phyloP scores from a whole-genome alignment of 2,329 filamentous ascomycete species.

The Exophiala alcalophila region DNA sequence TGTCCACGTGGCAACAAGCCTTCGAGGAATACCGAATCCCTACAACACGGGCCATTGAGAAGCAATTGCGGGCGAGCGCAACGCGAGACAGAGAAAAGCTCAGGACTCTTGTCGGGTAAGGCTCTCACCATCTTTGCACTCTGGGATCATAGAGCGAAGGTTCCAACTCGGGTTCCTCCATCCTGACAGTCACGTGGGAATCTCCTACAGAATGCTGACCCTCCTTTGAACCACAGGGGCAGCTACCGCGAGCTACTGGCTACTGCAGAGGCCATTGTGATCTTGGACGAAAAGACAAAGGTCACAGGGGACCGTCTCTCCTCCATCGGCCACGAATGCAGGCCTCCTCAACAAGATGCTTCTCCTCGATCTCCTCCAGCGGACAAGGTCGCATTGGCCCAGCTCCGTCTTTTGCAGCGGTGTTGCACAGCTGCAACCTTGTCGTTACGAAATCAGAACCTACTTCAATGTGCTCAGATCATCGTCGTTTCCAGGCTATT shows the following conservation, averaged over 20 bases:
- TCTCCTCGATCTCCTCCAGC: conserved; percentile 4
- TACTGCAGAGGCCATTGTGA: conserved; percentile 89
- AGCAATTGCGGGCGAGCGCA: conserved; percentile 61
- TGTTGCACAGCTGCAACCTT: conserved; percentile 54
- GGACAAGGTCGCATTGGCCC: conserved; percentile 38
- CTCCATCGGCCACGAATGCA: conserved; percentile 73
- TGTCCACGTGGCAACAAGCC: conserved; percentile 60
- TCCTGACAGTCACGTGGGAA: not conserved
- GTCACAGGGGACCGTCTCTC: conserved; percentile 68
- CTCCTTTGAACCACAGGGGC: conserved; percentile 42
- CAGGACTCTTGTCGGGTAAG: conserved; percentile 63
- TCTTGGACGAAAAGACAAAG: conserved; percentile 78
- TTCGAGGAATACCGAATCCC: conserved; percentile 62
- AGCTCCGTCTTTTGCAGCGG: conserved; percentile 57
- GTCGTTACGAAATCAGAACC: conserved; percentile 49
- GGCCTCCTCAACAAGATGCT: conserved; percentile 45
- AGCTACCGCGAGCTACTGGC: conserved; percentile 85
- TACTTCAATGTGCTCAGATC: conserved; percentile 58
- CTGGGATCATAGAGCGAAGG: not conserved
- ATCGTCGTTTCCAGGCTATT: conserved; percentile 73
- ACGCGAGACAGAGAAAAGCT: conserved; percentile 64
- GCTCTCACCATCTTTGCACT: conserved; percentile 1
- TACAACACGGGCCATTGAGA: conserved; percentile 60
- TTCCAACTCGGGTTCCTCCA: conserved; percentile 2
- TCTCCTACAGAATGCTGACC: conserved; percentile 10